Base-by-base conservation (phyloP, 495 filamentous ascomycete genomes). In the Annulohypoxylon moriforme region DNA sequence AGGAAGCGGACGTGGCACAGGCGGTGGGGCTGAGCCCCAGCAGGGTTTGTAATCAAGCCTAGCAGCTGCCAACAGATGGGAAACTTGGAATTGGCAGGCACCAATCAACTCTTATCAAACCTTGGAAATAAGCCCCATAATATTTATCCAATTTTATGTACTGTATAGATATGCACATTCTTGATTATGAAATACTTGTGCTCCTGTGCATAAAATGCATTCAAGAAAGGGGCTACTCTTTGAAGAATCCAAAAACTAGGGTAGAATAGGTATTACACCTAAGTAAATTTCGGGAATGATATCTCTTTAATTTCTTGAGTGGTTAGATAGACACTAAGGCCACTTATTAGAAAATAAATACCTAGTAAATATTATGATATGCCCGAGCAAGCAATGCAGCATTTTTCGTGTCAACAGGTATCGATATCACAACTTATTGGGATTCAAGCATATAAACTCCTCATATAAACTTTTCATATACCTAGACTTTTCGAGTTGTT, bases 11-110 rank as follows among this genome's bases (percentile, higher is more conserved):
- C 9, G 22, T 22, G 18, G 9, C 42, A 20, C 47, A 52, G 24
- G 49, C 31, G 8, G 46, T 50, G 49, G 49, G 49, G 49, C 49
- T 53, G 20, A 31, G 49, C 49, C 49, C 10, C 49, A 53, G 9
- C 7, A 16, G 16, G 16, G 20, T 20, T 36, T 42, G 16, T 18
- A 44, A 44, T 44, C 40, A n/a, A 1, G 20, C 47, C 47, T 52
- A n/a, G 7, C 50, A 55, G 50, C n/a, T 33, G 50, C 11, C 50
- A 20, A 1, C 25, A 29, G 22, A 16, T 52, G 47, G 20, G 3
- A 29, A 27, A n/a, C n/a, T n/a, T n/a, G n/a, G n/a, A n/a, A n/a
- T n/a, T 14, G 5, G 20, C 40, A 44, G 22, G 47, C 1, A 11
- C 47, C 22, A 52, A 25, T 52, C 22, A 27, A 25, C n/a, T 25